Evolutionary conservation across 768 basidiomycete species (phyloP), one percentile per base, ranked within the genome.

Genomic region (Tricholoma bakamatsutake): DNA sequence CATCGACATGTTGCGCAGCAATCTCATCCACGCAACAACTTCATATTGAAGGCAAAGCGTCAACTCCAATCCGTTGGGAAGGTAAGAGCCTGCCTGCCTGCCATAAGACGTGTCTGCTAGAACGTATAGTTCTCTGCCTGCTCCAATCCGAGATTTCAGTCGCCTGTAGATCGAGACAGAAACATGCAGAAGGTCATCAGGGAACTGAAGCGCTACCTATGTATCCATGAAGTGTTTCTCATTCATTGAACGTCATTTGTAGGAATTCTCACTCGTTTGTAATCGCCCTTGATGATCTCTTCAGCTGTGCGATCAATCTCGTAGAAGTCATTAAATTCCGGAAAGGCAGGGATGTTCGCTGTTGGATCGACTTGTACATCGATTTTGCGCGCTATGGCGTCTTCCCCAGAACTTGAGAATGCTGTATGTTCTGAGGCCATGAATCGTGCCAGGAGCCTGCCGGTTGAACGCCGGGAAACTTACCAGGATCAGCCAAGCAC

Each of bases 91-190:
- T 73, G 84, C 95, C 46, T 74, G 84, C 95, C 90, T 95, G 71
- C 95, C 97, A 69, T 98, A 98, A 4, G 95, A 96, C 18, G 95
- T 98, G 70, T 99, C 96, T 11, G 95, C 96, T n/a, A 98, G 78
- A 54, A 64, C 61, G 39, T 66, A 66, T 21, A 66, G 57, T 47
- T 66, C 65, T 49, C 60, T 49, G 18, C 48, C 59, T 28, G 31
- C 59, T 52, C 63, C 63, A 17, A 62, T 50, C 27, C 64, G 69
- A 1, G 66, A 65, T 64, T 86, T 89, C 34, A 99, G 76, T 4
- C 72, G 66, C 37, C 81, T 77, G 66, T 85, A 94, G 27, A 98
- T 85, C 2, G 85, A 84, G 13, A 98, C 94, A 0, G 93, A 93
- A 61, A 90, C 85, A 30, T 82, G 82, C 11, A 99, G 71, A 18